Conservation (phyloP, 2,329 filamentous ascomycete genomes). For the Claviceps purpurea region DNA sequence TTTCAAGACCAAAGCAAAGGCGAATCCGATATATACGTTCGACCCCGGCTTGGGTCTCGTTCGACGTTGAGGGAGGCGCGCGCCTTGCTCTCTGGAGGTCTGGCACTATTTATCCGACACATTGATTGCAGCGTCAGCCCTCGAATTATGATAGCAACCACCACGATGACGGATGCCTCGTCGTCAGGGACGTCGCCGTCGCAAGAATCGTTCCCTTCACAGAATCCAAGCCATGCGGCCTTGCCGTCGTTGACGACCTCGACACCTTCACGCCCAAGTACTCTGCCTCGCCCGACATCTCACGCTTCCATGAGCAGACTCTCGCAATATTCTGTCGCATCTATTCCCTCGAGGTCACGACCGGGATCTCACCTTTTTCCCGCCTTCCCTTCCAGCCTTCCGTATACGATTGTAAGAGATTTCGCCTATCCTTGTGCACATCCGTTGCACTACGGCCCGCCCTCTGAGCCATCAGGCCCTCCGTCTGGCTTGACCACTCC, state of each 20-base stretch:
- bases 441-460: slow-evolving; percentile 88
- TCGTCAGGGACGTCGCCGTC: slow-evolving; percentile 41
- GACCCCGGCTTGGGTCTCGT: not conserved
- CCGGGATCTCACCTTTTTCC: slow-evolving; percentile 73
- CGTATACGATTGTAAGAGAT: slow-evolving; percentile 86
- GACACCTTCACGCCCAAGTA: slow-evolving; percentile 43
- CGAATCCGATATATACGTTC: not conserved
- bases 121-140: not conserved
- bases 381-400: slow-evolving; percentile 68
- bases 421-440: slow-evolving; percentile 80
- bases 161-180: slow-evolving; percentile 44
- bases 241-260: slow-evolving; percentile 46
- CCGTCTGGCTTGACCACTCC: slow-evolving; percentile 75
- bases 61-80: not conserved
- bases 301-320: slow-evolving; percentile 70
- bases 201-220: slow-evolving; percentile 29
- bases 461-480: slow-evolving; percentile 56
- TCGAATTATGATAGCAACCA: slow-evolving; percentile 25
- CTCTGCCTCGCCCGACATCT: slow-evolving; percentile 52
- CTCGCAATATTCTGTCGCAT: slow-evolving; percentile 69
- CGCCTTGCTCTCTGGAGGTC: not conserved
- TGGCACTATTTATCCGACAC: not conserved
- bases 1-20: not conserved
- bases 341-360: slow-evolving; percentile 56
- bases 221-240: slow-evolving; percentile 39